Percentiles rank a stretch among this genome's conserved stretches.
Conservation (phyloP, 441 rosid genomes). For the Aleurites moluccanus region DNA sequence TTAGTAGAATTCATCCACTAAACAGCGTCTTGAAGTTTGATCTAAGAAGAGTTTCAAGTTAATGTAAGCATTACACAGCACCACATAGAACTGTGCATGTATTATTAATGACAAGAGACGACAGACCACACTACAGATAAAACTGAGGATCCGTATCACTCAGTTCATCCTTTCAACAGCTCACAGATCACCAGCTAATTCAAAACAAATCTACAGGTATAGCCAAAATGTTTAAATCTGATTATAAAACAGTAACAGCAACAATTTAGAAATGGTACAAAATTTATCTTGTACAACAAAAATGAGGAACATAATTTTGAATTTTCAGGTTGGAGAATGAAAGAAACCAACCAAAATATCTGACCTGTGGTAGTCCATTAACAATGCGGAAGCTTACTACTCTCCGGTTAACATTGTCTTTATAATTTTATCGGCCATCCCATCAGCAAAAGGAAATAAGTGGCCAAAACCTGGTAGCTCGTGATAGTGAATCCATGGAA, state of each 20-base stretch:
- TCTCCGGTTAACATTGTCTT: constrained; percentile 40
- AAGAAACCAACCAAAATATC: not conserved
- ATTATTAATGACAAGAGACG: no score
- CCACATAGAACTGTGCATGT: not conserved
- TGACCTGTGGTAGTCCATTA: not conserved
- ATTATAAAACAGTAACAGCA: no score
- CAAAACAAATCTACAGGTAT: not conserved
- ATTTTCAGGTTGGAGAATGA: not conserved
- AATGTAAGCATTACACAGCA: no score
- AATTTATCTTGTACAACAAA: constrained; percentile 5
- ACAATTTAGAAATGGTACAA: not conserved
- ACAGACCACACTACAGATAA: no score
- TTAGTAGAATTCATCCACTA: not conserved
- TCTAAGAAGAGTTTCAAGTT: not conserved
- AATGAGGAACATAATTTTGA: not conserved
- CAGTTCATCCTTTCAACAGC: not conserved
- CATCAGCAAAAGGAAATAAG: constrained; percentile 39
- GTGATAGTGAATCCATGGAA: constrained; percentile 76
- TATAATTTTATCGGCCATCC: constrained; percentile 47
- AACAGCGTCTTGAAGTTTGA: not conserved
- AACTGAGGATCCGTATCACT: not conserved
- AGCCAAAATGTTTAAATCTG: not conserved
- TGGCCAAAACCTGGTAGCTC: constrained; percentile 75
- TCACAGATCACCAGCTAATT: not conserved
- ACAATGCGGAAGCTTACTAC: constrained; percentile 12